A percentile compares a stretch with the other conserved stretches of the same genome.
Conservation (phyloP, 148 eudicot genomes). For the Vaccinium macrocarpon region DNA sequence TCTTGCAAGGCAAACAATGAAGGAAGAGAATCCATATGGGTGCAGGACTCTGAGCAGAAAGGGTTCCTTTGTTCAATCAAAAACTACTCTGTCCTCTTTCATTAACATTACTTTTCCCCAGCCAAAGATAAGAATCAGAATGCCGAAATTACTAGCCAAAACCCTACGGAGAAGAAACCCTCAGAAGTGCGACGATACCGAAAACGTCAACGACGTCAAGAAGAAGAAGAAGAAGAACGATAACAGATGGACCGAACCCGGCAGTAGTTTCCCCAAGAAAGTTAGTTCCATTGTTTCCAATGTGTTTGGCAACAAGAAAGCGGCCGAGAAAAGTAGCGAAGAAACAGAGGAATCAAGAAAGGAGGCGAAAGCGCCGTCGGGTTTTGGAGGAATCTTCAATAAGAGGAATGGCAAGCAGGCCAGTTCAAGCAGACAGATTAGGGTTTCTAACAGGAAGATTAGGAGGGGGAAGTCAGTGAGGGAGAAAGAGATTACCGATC, state of each 20-base stretch:
- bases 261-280: constrained; percentile 1
- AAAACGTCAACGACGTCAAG: background rate
- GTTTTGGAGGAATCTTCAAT: background rate
- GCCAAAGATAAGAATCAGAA: constrained; percentile 11
- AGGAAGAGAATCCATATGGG: background rate
- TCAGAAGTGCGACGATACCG: constrained; percentile 8
- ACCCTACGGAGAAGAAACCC: constrained; percentile 28
- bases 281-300: constrained; percentile 20
- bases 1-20: background rate
- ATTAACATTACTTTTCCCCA: background rate
- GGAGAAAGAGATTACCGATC: background rate
- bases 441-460: background rate
- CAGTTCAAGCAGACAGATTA: constrained; percentile 8
- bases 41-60: constrained; percentile 1
- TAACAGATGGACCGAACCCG: background rate
- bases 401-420: background rate
- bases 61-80: background rate
- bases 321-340: background rate
- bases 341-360: background rate
- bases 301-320: constrained; percentile 11
- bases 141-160: constrained; percentile 36
- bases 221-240: constrained; percentile 1
- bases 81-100: background rate
- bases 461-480: constrained; percentile 4
- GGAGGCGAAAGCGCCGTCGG: background rate